A percentile compares a stretch with the other conserved stretches of the same genome.
These are phyloP conservation scores for Hordeum marinum DNA, from an alignment of 176 grass and related monocot genomes.

Conservation along the genomic window DNA sequence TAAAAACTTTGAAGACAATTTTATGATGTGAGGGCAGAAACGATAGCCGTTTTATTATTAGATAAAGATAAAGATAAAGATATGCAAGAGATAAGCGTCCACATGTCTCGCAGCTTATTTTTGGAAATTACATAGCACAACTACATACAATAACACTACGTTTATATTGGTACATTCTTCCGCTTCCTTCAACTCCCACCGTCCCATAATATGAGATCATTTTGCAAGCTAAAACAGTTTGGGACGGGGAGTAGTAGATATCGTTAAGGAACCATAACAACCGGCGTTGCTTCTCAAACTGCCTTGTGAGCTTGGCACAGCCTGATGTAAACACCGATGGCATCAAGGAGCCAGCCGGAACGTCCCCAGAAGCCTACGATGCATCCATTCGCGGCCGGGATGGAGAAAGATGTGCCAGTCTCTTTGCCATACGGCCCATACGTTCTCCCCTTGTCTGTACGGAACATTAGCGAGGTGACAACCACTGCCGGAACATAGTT, in stretches of 20 bases:
- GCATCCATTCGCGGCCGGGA: background rate
- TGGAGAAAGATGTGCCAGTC: background rate
- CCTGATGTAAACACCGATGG: conserved; percentile 9
- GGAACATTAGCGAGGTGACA: conserved; percentile 28
- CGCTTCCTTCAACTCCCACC: background rate
- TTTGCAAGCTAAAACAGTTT: too few relatives aligned
- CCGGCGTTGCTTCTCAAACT: background rate
- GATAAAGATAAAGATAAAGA: too few relatives aligned
- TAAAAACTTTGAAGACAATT: too few relatives aligned
- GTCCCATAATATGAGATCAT: too few relatives aligned
- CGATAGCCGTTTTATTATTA: too few relatives aligned
- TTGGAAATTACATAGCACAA: background rate
- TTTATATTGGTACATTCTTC: background rate
- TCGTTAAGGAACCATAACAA: background rate
- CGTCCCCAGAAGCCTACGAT: conserved; percentile 31
- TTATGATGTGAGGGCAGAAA: too few relatives aligned
- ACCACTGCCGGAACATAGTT: background rate
- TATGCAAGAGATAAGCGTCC: too few relatives aligned
- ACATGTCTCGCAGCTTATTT: too few relatives aligned
- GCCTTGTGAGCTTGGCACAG: background rate
- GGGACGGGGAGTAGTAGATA: background rate
- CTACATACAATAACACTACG: background rate
- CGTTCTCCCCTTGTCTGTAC: background rate
- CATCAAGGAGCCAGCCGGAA: conserved; percentile 21
- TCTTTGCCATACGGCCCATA: conserved; percentile 2